Percentiles rank a stretch among this genome's conserved stretches.
These are phyloP conservation scores for Telopea speciosissima DNA, from an alignment of 177 flowering plant genomes.

Conservation along the genomic window DNA sequence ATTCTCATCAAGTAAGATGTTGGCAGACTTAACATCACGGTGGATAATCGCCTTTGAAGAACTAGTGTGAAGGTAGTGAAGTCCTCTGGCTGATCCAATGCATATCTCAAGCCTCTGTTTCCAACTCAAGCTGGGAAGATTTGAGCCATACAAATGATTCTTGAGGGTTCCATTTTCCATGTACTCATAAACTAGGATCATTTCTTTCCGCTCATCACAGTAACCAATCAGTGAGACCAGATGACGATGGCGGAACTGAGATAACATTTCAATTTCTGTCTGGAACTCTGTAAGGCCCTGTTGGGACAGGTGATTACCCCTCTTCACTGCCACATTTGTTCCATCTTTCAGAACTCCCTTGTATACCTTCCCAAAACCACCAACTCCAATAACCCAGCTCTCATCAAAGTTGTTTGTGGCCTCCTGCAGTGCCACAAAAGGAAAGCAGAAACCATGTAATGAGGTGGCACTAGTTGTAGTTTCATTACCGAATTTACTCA, in stretches of 20 bases:
- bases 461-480: constrained; percentile 37
- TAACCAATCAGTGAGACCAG: constrained; percentile 72
- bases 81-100: constrained; percentile 73
- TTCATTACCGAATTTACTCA: constrained; percentile 52
- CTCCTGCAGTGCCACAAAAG: constrained; percentile 52
- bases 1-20: constrained; percentile 65
- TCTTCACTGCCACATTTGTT: constrained; percentile 72
- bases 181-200: constrained; percentile 72
- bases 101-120: constrained; percentile 72
- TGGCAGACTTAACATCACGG: constrained; percentile 79
- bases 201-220: constrained; percentile 69
- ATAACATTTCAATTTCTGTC: constrained; percentile 76
- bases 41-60: constrained; percentile 60
- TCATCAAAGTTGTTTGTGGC: constrained; percentile 71
- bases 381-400: constrained; percentile 65
- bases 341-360: constrained; percentile 53
- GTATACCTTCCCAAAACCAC: constrained; percentile 86
- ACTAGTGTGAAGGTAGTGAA: constrained; percentile 78
- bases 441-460: constrained; percentile 40
- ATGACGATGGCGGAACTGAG: constrained; percentile 75
- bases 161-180: constrained; percentile 78
- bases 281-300: constrained; percentile 72
- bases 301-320: constrained; percentile 70
- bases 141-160: constrained; percentile 60
- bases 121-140: constrained; percentile 52